Evolutionary conservation across 495 filamentous ascomycete species (phyloP).

Genomic region (Polyplosphaeria fusca): DNA sequence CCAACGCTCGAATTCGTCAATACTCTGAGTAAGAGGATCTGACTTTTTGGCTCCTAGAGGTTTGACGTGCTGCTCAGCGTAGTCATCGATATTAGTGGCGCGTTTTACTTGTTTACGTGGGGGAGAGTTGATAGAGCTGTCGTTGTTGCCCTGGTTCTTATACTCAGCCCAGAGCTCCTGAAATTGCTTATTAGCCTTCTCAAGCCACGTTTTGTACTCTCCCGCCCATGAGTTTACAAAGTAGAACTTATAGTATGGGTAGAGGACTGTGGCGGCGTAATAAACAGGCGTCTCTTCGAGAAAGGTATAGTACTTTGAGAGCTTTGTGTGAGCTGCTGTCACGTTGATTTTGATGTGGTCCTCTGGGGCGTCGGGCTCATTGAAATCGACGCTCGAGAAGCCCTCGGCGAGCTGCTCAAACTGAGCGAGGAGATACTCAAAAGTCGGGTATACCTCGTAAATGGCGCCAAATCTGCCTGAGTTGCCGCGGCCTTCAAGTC

Average conservation of each 20-base stretch:
- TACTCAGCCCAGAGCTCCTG: not conserved
- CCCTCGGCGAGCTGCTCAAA: not conserved
- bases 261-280: not conserved
- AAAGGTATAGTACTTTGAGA: not conserved
- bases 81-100: too few species aligned
- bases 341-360: slow-evolving; percentile 1
- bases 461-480: slow-evolving; percentile 7
- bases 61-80: too few species aligned
- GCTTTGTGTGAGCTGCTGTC: not conserved
- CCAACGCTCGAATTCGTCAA: too few species aligned
- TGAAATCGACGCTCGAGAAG: slow-evolving; percentile 2
- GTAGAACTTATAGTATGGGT: not conserved
- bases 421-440: not conserved
- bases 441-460: not conserved
- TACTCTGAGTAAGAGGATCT: too few species aligned
- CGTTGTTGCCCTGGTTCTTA: not conserved
- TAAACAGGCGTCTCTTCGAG: slow-evolving; percentile 1
- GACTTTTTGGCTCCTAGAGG: too few species aligned
- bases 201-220: not conserved
- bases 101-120: too few species aligned
- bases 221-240: not conserved
- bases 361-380: slow-evolving; percentile 7
- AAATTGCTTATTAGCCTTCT: not conserved
- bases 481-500: not conserved
- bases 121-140: not conserved